Base-by-base conservation (phyloP, 2,329 filamentous ascomycete genomes). In the Aspergillus fructus region DNA sequence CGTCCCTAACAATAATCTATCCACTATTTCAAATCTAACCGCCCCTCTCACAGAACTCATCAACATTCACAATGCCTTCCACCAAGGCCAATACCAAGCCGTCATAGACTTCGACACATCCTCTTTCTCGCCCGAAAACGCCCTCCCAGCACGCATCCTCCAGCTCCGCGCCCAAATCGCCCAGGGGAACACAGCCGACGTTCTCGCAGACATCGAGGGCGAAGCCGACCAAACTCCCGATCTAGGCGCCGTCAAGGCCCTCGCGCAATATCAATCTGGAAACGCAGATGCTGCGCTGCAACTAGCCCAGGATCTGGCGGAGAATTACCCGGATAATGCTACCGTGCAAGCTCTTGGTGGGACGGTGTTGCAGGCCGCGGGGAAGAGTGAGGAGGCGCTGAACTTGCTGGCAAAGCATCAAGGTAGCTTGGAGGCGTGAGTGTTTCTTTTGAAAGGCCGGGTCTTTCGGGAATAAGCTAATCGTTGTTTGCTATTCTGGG, bases 41-140 rank as follows among this genome's bases (percentile, higher is more conserved):
- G 43, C n/a, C 33, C 17, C n/a, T 21, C 45, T 19, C 6, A 24
- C 68, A 85, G 85, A 88, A 75, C 84, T 88, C 68, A 81, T 87
- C 70, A 87, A 85, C 78, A 84, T 87, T 71, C 83, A 86, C 78
- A 86, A 82, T 68, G 83, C 84, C 71, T 87, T 86, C 78, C 81
- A 86, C 76, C 83, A 85, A 75, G 92, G 90, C 71, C 93, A 96
- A 81, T 96, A 91, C 82, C 84, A 90, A 71, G 83, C 88, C 71
- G 93, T 96, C 62, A 76, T 96, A 76, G 89, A 94, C 78, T 96
- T 92, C 78, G 89, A 96, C 76, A 89, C 87, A 43, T 86, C 89
- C 5, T 81, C 87, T 59, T 89, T 97, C 70, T 94, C 90, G 45
- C 66, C 87, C 62, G 86, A 89, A 68, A 97, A 97, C 78, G 81